Base-by-base conservation (phyloP, 331 rosid genomes). In the Rhamnella rubrinervis region DNA sequence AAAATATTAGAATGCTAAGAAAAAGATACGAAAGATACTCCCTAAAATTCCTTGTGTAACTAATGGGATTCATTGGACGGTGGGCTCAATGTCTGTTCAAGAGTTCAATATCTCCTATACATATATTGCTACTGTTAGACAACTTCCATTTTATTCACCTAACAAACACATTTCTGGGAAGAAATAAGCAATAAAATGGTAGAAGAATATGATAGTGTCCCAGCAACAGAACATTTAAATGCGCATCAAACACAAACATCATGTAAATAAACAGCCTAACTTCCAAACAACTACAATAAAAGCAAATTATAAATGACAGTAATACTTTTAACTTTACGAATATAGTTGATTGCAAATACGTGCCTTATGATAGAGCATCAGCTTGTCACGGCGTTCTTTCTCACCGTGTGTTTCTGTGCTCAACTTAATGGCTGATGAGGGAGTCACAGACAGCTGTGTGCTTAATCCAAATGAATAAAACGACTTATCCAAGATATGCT, bases 361-460 rank as follows among this genome's bases (percentile, higher is more conserved):
- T 78, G 74, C 98, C 96, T 85, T 77, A 47, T 88, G 93, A 78
- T 46, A 83, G 52, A 82, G 67, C 85, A 82, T 85, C 71, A 79
- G n/a, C 79, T 85, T 93, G 74, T 79, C 76, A 66, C 90, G 90
- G 55, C 78, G 82, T 78, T 86, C 80, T 81, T 78, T 84, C 78
- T 93, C 98, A 25, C 97, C 97, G 37, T 86, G 88, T 64, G 74
- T 75, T 77, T 90, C 98, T 19, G 86, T 64, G 78, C 81, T 82
- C 65, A 81, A 51, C 70, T 82, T 63, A 66, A 85, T 4, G 39
- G 90, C 83, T 19, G 96, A 73, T 49, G 88, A 78, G 8, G 90
- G 80, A 70, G 80, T 37, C 28, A 83, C 59, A 55, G 89, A 65
- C 59, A 83, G 66, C 79, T 90, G 95, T 8, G 96, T 75, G 71